phyloP scores from a whole-genome alignment of 768 basidiomycete genomes.

The Lentinula aciculospora region DNA sequence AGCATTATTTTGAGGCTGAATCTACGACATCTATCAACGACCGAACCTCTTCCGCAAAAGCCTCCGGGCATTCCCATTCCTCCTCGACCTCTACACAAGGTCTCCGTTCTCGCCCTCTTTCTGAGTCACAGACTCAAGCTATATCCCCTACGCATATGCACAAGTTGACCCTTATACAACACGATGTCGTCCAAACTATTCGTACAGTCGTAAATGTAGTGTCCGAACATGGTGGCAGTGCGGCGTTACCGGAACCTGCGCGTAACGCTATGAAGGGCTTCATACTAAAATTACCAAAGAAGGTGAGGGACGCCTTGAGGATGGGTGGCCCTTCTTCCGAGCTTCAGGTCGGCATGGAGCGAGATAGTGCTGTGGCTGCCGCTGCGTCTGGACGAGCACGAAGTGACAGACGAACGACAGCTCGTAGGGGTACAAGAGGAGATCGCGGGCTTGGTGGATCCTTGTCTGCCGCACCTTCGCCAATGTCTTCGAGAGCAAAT shows the following conservation, averaged over 20 bases:
- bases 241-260: conserved; percentile 76
- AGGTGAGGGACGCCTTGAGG: conserved; percentile 53
- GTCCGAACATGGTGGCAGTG: conserved; percentile 77
- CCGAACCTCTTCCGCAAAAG: conserved; percentile 24
- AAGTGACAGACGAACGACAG: not conserved
- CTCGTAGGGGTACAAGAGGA: conserved; percentile 11
- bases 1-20: conserved; percentile 18
- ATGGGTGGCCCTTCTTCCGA: not conserved
- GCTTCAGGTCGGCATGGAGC: not conserved
- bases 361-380: conserved; percentile 15
- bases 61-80: conserved; percentile 12
- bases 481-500: conserved; percentile 26
- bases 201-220: conserved; percentile 87
- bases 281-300: conserved; percentile 72
- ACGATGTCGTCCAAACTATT: conserved; percentile 84
- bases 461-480: conserved; percentile 15
- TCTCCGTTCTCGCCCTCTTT: conserved; percentile 8
- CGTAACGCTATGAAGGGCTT: conserved; percentile 66
- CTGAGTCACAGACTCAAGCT: conserved; percentile 18
- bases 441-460: conserved; percentile 21
- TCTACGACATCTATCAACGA: conserved; percentile 20
- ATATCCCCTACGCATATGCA: conserved; percentile 43
- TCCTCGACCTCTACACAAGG: not conserved
- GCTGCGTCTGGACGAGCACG: conserved; percentile 6
- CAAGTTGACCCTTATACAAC: conserved; percentile 68